These are phyloP conservation scores for Papilionanthe hybrid DNA, from an alignment of 116 monocot genomes.

Conservation along the genomic window DNA sequence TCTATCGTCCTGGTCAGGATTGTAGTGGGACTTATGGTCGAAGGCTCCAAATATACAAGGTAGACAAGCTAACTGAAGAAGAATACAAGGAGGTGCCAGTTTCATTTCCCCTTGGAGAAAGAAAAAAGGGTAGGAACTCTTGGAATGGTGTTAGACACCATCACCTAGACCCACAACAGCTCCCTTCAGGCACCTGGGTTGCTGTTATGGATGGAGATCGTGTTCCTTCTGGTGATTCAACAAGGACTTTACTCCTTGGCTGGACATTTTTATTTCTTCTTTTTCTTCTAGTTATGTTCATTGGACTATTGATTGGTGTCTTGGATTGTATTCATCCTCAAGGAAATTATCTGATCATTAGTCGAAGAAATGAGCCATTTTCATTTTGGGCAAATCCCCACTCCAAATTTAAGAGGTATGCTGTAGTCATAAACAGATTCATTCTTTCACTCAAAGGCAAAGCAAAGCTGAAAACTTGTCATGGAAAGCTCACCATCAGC, in stretches of 20 bases:
- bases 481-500: constrained; percentile 21
- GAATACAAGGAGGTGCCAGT: constrained; percentile 38
- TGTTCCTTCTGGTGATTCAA: constrained; percentile 47
- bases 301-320: constrained; percentile 28
- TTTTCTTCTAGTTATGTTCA: constrained; percentile 17
- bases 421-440: constrained; percentile 17
- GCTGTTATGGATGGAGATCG: constrained; percentile 61
- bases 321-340: constrained; percentile 18
- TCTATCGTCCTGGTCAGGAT: constrained; percentile 50
- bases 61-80: constrained; percentile 36
- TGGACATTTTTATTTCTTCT: constrained; percentile 21
- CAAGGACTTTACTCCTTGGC: constrained; percentile 30
- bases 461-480: constrained; percentile 28
- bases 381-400: constrained; percentile 17
- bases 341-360: constrained; percentile 15
- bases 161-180: constrained; percentile 42
- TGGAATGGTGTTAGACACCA: constrained; percentile 51
- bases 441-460: constrained; percentile 16
- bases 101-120: constrained; percentile 21
- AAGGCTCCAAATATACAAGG: constrained; percentile 23
- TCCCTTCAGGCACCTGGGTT: constrained; percentile 43
- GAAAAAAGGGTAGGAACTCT: constrained; percentile 39
- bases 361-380: constrained; percentile 21
- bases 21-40: constrained; percentile 47
- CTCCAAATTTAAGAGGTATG: constrained; percentile 24